Conservation (phyloP, 306 rosid species). For the Pyrus bretschneideri region DNA sequence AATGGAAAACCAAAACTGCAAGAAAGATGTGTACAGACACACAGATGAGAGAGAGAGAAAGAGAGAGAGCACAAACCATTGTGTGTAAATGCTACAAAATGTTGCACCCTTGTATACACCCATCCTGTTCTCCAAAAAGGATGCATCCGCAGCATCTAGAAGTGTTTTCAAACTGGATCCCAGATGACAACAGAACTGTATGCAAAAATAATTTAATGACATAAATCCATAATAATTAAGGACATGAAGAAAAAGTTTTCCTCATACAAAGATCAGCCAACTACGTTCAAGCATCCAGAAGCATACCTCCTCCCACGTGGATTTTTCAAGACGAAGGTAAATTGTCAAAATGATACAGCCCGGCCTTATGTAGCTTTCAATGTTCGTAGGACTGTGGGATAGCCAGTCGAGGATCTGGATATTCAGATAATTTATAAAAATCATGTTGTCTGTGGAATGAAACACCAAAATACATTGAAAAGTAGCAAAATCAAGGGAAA, state of each 20-base stretch:
- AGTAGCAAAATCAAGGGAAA: conserved; percentile 12
- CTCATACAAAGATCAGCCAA: neutral
- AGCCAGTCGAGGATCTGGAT: conserved; percentile 64
- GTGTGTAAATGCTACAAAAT: conserved; percentile 59
- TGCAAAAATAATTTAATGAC: neutral
- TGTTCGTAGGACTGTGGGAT: conserved; percentile 69
- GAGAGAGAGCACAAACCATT: conserved; percentile 47
- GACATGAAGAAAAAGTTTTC: conserved; percentile 5
- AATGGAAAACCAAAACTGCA: neutral
- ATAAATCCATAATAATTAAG: neutral
- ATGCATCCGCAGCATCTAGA: conserved; percentile 46
- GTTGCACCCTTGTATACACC: conserved; percentile 61
- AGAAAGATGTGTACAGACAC: neutral
- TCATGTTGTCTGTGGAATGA: conserved; percentile 12
- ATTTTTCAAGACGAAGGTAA: conserved; percentile 50
- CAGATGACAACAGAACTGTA: conserved; percentile 62
- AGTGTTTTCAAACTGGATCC: conserved; percentile 63
- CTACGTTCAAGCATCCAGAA: conserved; percentile 2
- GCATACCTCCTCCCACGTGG: conserved; percentile 75
- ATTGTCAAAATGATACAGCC: conserved; percentile 73
- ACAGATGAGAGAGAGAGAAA: neutral
- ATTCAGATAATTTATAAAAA: conserved; percentile 9
- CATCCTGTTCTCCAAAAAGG: conserved; percentile 88
- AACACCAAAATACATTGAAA: conserved; percentile 16
- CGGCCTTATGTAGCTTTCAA: conserved; percentile 84